Conservation (phyloP, 495 filamentous ascomycete genomes). For the Apiosordaria backusii region DNA sequence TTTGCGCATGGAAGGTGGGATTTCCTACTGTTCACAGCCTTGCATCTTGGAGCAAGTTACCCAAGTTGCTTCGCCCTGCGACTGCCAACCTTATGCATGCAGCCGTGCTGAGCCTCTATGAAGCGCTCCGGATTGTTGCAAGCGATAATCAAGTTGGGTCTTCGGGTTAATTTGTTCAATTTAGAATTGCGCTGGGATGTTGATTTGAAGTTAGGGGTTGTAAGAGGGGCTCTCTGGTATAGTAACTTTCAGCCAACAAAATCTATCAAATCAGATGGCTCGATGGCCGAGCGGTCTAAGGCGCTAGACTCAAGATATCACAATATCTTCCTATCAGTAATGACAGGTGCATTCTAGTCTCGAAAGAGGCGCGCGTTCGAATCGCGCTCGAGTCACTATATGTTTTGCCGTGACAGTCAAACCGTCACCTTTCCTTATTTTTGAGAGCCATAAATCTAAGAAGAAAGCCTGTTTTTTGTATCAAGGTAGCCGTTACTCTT, state of each 20-base stretch:
- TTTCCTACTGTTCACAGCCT: background rate
- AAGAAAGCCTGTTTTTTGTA: too few relatives aligned
- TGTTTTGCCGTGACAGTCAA: too few relatives aligned
- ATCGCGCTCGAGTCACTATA: conserved; percentile 32
- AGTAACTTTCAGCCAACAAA: background rate
- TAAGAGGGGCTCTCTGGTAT: background rate
- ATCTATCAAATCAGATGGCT: conserved; percentile 15
- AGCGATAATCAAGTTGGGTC: background rate
- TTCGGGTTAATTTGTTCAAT: background rate
- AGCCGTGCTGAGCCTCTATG: background rate
- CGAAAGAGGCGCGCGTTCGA: conserved; percentile 38
- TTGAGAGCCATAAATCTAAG: too few relatives aligned
- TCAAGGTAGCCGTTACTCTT: too few relatives aligned
- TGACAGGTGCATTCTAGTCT: conserved; percentile 28
- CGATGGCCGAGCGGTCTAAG: conserved; percentile 37
- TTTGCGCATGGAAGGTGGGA: background rate
- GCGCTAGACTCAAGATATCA: conserved; percentile 32
- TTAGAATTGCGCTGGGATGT: too few relatives aligned
- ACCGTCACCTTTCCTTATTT: too few relatives aligned
- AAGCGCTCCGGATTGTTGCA: background rate
- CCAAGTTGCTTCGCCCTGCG: background rate
- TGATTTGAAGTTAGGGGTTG: background rate
- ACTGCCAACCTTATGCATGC: background rate
- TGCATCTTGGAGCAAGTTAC: too few relatives aligned
- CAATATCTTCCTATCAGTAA: conserved; percentile 14